These are phyloP conservation scores for Mrakia frigida DNA, from an alignment of 768 basidiomycete species.

Conservation along the genomic window DNA sequence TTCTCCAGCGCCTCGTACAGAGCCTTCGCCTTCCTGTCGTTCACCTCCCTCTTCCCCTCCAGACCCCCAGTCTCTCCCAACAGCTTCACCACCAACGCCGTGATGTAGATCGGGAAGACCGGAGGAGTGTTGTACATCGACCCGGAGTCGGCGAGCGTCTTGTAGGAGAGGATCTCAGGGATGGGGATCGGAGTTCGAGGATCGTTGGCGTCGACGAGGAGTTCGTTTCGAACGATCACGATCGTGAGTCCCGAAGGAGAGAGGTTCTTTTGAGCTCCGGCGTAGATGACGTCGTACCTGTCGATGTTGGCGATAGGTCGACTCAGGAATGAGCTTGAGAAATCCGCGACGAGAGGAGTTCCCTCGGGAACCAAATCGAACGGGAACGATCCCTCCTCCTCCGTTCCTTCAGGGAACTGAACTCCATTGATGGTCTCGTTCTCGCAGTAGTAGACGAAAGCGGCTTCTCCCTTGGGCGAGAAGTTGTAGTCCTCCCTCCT, in stretches of 20 bases:
- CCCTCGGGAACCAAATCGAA: conserved; percentile 63
- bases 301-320: conserved; percentile 80
- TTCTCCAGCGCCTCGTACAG: conserved; percentile 64
- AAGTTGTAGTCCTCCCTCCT: conserved; percentile 66
- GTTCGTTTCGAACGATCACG: conserved; percentile 89
- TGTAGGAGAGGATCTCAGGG: conserved; percentile 76
- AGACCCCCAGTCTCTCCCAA: conserved; percentile 42
- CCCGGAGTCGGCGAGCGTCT: conserved; percentile 64
- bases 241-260: conserved; percentile 91
- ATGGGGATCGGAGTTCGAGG: conserved; percentile 60
- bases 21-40: conserved; percentile 66
- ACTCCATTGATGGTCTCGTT: conserved; percentile 98
- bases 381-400: conserved; percentile 66
- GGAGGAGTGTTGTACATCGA: conserved; percentile 92
- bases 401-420: conserved; percentile 65
- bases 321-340: conserved; percentile 95
- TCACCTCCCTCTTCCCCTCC: conserved; percentile 57
- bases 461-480: conserved; percentile 60
- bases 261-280: conserved; percentile 96
- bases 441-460: conserved; percentile 95
- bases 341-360: conserved; percentile 81
- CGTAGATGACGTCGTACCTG: conserved; percentile 90
- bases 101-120: conserved; percentile 83
- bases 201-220: conserved; percentile 68
- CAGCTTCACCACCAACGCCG: conserved; percentile 73